Conservation (phyloP, 2,329 filamentous ascomycete species). For the Fusarium haematococcum region DNA sequence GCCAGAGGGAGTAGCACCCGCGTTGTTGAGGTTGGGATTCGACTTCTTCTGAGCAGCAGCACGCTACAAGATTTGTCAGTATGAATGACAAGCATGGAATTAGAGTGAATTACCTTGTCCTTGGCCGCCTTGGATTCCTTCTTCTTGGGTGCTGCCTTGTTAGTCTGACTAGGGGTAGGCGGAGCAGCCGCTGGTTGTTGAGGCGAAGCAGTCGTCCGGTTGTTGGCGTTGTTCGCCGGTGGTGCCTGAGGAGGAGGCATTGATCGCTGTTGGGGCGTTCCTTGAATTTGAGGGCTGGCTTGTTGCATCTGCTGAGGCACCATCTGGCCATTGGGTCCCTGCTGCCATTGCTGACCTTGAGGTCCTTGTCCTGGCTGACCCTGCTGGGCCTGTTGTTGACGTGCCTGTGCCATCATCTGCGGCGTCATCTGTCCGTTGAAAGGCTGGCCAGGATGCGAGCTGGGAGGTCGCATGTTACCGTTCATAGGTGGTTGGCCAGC, state of each 20-base stretch:
- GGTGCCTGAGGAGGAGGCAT: slow-evolving; percentile 77
- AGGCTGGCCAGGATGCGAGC: slow-evolving; percentile 71
- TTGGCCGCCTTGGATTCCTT: slow-evolving; percentile 75
- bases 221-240: slow-evolving; percentile 63
- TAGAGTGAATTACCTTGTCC: slow-evolving; percentile 69
- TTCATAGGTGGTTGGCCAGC: slow-evolving; percentile 65
- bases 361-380: slow-evolving; percentile 50
- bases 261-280: slow-evolving; percentile 77
- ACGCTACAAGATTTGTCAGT: slow-evolving; percentile 49
- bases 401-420: slow-evolving; percentile 66
- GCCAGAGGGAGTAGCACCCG: slow-evolving; percentile 66
- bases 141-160: slow-evolving; percentile 83
- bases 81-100: neutral
- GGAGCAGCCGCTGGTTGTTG: slow-evolving; percentile 75
- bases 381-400: slow-evolving; percentile 50
- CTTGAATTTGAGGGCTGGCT: slow-evolving; percentile 64
- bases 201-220: slow-evolving; percentile 69
- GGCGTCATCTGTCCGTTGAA: slow-evolving; percentile 70
- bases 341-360: slow-evolving; percentile 55
- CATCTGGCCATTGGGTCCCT: slow-evolving; percentile 56
- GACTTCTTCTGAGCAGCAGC: slow-evolving; percentile 72
- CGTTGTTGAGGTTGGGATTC: slow-evolving; percentile 63
- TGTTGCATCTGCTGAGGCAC: slow-evolving; percentile 55
- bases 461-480: slow-evolving; percentile 74
- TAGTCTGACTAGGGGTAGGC: slow-evolving; percentile 79